Conservation (phyloP, 768 basidiomycete genomes). For the Phallus indusiatus region DNA sequence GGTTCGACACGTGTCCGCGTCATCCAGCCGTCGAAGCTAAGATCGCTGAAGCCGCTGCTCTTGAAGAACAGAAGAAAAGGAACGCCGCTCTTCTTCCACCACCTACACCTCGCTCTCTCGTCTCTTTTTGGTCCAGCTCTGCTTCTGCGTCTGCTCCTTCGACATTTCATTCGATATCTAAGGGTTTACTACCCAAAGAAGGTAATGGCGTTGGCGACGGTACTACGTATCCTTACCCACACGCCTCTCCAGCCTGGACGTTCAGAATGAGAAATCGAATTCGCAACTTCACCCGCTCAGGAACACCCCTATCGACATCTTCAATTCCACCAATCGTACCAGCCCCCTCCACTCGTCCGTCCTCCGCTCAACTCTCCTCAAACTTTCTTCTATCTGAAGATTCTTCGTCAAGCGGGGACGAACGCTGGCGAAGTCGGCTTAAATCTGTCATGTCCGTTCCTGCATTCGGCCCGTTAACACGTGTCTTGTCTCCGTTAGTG, state of each 20-base stretch:
- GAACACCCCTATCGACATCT: too few relatives aligned
- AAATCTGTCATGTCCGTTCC: conserved; percentile 36
- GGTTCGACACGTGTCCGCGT: conserved; percentile 8
- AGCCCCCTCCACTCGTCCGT: background rate
- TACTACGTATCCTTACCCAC: too few relatives aligned
- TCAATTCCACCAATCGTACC: too few relatives aligned
- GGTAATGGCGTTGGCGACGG: too few relatives aligned
- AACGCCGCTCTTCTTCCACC: background rate
- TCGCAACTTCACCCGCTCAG: too few relatives aligned
- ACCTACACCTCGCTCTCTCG: background rate
- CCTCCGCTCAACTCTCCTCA: background rate
- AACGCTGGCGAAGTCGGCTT: background rate
- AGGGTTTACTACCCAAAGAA: background rate
- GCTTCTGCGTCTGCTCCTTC: background rate
- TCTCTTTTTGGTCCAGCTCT: background rate
- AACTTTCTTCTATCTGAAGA: background rate
- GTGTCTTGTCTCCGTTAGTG: conserved; percentile 58
- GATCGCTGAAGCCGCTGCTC: background rate
- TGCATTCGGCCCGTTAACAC: conserved; percentile 65
- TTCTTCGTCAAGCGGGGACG: background rate
- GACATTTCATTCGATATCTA: background rate
- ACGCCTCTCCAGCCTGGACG: too few relatives aligned
- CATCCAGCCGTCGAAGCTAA: conserved; percentile 5
- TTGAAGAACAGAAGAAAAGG: background rate
- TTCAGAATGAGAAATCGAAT: too few relatives aligned